These are phyloP conservation scores for Eleusine indica DNA, from an alignment of 176 grass and related monocot genomes.

Conservation along the genomic window DNA sequence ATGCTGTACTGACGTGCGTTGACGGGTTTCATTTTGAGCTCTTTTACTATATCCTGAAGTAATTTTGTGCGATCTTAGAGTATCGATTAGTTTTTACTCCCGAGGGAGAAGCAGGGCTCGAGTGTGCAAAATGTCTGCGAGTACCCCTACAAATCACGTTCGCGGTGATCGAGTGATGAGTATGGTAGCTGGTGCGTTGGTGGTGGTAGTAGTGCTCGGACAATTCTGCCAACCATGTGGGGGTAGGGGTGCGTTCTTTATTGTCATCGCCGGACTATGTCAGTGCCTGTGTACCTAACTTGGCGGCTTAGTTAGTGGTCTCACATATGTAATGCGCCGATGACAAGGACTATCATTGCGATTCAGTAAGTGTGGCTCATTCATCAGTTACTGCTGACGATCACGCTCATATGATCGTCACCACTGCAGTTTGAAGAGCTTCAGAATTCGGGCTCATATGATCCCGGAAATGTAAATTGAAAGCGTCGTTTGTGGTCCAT, in stretches of 20 bases:
- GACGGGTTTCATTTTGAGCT: no score
- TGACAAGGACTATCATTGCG: background rate
- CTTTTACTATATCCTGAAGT: no score
- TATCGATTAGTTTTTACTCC: no score
- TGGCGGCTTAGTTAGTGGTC: background rate
- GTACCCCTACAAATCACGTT: no score
- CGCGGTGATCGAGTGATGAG: no score
- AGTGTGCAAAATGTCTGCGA: no score
- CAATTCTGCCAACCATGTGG: constrained; percentile 32
- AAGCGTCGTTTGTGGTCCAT: background rate
- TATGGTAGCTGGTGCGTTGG: no score
- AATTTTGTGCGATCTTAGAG: no score
- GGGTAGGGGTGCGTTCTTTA: constrained; percentile 29
- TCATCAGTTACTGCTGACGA: background rate
- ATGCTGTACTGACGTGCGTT: no score
- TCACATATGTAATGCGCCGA: background rate
- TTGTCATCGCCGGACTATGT: constrained; percentile 17
- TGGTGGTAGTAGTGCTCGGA: constrained; percentile 24
- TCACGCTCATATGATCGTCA: background rate
- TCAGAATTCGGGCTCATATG: background rate
- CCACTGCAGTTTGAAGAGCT: background rate
- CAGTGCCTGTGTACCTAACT: constrained; percentile 21
- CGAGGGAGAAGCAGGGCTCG: no score
- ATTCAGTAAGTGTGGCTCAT: background rate
- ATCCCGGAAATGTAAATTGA: background rate